A percentile compares a stretch with the other conserved stretches of the same genome.
These are phyloP conservation scores for Mycena rebaudengoi DNA, from an alignment of 768 basidiomycete genomes.

Conservation along the genomic window DNA sequence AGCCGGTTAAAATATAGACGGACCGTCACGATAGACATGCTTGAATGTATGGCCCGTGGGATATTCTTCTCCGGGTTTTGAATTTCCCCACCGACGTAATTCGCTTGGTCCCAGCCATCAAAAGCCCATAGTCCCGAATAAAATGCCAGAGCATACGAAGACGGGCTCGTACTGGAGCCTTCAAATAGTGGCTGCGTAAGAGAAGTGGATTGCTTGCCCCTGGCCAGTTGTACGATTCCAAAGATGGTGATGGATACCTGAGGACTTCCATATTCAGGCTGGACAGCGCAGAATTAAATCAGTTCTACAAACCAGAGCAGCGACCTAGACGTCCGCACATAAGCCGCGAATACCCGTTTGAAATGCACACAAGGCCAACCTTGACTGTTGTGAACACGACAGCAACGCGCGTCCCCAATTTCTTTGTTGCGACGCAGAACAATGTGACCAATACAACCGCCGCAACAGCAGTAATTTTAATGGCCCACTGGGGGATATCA, in stretches of 20 bases:
- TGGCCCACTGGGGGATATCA: conserved; percentile 88
- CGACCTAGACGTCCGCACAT: conserved; percentile 52
- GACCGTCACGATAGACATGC: conserved; percentile 85
- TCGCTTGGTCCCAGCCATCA: conserved; percentile 95
- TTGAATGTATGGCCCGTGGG: conserved; percentile 88
- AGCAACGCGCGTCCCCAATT: conserved; percentile 80
- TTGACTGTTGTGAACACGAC: conserved; percentile 92
- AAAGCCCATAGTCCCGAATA: conserved; percentile 97
- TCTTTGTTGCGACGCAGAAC: conserved; percentile 82
- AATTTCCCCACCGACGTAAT: conserved; percentile 93
- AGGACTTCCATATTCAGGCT: conserved; percentile 20
- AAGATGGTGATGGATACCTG: conserved; percentile 79
- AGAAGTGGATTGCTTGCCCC: conserved; percentile 76
- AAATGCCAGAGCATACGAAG: conserved; percentile 89
- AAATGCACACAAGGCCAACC: conserved; percentile 48
- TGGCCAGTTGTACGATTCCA: conserved; percentile 78
- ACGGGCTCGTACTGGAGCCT: conserved; percentile 79
- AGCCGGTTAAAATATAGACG: conserved; percentile 29
- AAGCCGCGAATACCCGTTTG: conserved; percentile 11
- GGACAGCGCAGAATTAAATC: not conserved
- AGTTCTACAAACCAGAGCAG: conserved; percentile 65
- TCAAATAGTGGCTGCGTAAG: conserved; percentile 75
- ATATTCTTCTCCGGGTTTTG: conserved; percentile 84
- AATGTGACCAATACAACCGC: conserved; percentile 77
- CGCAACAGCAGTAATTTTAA: conserved; percentile 82